Conservation (phyloP, 306 rosid genomes). For the Aeschynomene evenia region DNA sequence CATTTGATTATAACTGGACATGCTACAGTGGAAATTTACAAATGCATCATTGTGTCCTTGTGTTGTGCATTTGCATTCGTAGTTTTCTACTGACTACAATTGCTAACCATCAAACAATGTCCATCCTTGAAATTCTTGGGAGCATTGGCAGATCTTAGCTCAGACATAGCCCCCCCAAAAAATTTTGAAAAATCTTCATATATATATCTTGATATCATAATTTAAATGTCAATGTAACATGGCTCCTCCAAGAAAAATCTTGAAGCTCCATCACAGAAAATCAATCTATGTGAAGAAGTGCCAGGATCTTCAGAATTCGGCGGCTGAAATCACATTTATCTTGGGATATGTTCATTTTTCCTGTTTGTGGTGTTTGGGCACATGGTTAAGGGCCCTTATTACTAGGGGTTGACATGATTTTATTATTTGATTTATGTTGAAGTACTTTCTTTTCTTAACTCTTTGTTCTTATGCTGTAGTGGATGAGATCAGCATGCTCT, state of each 20-base stretch:
- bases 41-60: not conserved
- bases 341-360: not conserved
- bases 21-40: not conserved
- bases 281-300: not conserved
- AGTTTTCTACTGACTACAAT: not conserved
- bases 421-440: not conserved
- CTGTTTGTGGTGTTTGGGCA: not conserved
- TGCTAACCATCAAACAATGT: not conserved
- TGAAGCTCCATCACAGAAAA: not conserved
- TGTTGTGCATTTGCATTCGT: not conserved
- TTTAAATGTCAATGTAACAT: too few species aligned
- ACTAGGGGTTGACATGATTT: not conserved
- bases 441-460: not conserved
- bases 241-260: too few species aligned
- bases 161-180: too few species aligned
- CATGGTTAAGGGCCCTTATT: not conserved
- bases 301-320: not conserved
- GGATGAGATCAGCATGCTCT: not conserved
- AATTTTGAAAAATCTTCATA: too few species aligned
- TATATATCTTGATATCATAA: too few species aligned
- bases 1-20: constrained; percentile 2
- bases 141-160: too few species aligned
- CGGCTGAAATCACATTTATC: not conserved
- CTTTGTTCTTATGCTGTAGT: not conserved
- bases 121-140: not conserved